Percentiles rank a stretch among this genome's conserved stretches.
Conservation (phyloP, 139 green algal species). For the Volvox africanus region DNA sequence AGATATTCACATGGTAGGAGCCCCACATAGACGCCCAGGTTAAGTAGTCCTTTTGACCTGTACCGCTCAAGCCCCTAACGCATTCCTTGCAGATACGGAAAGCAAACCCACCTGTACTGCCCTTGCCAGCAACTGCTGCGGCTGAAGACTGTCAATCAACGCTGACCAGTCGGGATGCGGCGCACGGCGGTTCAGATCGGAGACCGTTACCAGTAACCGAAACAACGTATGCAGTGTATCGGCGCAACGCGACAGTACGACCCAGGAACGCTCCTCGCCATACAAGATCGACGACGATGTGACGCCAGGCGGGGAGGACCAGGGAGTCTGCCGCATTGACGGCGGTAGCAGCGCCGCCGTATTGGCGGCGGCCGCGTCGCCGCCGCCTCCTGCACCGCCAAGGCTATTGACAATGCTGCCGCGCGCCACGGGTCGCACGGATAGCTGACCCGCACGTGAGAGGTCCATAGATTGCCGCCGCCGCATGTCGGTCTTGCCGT, state of each 20-base stretch:
- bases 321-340: too few relatives aligned
- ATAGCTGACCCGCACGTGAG: neutral
- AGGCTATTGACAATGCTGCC: neutral
- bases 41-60: too few relatives aligned
- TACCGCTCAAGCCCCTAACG: neutral
- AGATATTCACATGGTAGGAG: too few relatives aligned
- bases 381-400: neutral
- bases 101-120: neutral
- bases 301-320: neutral
- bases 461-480: neutral
- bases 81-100: neutral
- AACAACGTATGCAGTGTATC: slow-evolving; percentile 14
- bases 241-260: neutral
- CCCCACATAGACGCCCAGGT: too few relatives aligned
- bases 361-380: neutral
- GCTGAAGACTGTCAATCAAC: neutral
- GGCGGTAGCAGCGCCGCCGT: neutral
- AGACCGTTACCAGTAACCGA: slow-evolving; percentile 14
- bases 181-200: slow-evolving; percentile 21
- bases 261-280: neutral
- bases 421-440: neutral
- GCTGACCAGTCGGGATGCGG: slow-evolving; percentile 19
- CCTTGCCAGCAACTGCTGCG: slow-evolving; percentile 34
- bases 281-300: neutral
- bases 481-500: neutral